Evolutionary conservation across 1,284 basidiomycete genomes (phyloP), one percentile per base, ranked within the genome.

Genomic region (Amylostereum areolatum): DNA sequence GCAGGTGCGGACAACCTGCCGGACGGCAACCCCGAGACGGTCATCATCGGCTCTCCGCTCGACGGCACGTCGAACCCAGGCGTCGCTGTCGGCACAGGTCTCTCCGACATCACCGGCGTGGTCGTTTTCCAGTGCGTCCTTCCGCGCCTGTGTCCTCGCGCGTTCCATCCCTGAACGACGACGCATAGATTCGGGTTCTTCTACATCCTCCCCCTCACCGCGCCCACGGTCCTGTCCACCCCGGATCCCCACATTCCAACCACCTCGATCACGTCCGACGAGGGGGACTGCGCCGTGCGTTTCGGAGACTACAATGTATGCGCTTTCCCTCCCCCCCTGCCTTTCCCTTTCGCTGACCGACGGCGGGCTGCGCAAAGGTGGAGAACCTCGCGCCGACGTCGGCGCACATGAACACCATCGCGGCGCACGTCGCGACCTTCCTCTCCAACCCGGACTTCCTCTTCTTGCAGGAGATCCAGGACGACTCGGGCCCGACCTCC

Each of bases 391-490:
- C 70, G 3, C 80, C 80, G 3, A 74, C 66, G 2, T 76, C 75
- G 2, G 56, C 63, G 6, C 76, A 79, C 56, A 62, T 83, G 4
- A 66, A 71, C 3, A 59, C 59, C 18, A 68, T 84, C 36, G 81
- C 80, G 1, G 55, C 65, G n/a, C 81, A 84, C 55, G 80, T 85
- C 45, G 74, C 66, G 18, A 65, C 69, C 29, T 67, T 71, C 53
- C 69, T 85, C n/a, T 66, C 69, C 25, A 67, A 71, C 0, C 82
- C 83, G 0, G 80, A 83, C 55, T 71, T 85, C 51, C 61, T 85
- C 52, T 82, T 83, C 60, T 54, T 85, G 11, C 82, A 85, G 63
- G 83, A 85, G 58, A 78, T 85, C 24, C 80, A 84, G 57, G 81
- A 84, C 59, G 77, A 83, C 61, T 75, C 73, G 3, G 82, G 81